These are phyloP conservation scores for Kazachstania sp. DNA, from an alignment of 1,139 yeast genomes.

Conservation along the genomic window DNA sequence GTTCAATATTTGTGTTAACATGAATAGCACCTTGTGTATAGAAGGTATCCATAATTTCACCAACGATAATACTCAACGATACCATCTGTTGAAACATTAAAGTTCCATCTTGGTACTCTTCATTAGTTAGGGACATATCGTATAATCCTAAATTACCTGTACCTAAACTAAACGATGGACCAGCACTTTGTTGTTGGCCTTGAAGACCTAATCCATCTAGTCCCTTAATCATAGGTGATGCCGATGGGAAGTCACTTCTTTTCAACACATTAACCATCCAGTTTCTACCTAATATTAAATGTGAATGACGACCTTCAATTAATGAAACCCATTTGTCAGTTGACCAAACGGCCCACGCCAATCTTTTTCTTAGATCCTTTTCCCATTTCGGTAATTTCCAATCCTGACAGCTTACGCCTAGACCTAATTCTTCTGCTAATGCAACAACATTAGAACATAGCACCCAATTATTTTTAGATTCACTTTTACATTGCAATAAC, in stretches of 20 bases:
- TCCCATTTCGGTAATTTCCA: slow-evolving; percentile 96
- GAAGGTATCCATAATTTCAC: slow-evolving; percentile 62
- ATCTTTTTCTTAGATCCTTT: slow-evolving; percentile 66
- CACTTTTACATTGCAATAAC: slow-evolving; percentile 57
- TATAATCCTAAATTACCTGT: slow-evolving; percentile 14
- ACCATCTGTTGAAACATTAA: slow-evolving; percentile 62
- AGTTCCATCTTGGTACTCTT: slow-evolving; percentile 68
- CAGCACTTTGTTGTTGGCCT: not conserved
- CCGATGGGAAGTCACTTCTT: slow-evolving; percentile 69
- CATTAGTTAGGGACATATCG: slow-evolving; percentile 28
- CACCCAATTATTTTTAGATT: slow-evolving; percentile 56
- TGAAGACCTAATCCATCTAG: not conserved
- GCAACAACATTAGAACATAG: slow-evolving; percentile 81
- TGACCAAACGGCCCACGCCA: slow-evolving; percentile 89
- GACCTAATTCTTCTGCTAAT: slow-evolving; percentile 74
- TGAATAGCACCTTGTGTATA: slow-evolving; percentile 62
- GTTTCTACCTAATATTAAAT: slow-evolving; percentile 50
- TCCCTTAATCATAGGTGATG: slow-evolving; percentile 20
- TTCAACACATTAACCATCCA: slow-evolving; percentile 60
- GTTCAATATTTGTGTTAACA: slow-evolving; percentile 48
- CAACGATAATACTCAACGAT: slow-evolving; percentile 57
- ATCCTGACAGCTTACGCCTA: slow-evolving; percentile 73
- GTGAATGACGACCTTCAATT: slow-evolving; percentile 74
- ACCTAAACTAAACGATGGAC: not conserved
- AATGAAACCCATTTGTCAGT: slow-evolving; percentile 85